Percentiles rank a stretch among this genome's conserved stretches.
Evolutionary conservation across 2,329 filamentous ascomycete species (phyloP).

Genomic region (Metarhizium robertsii): DNA sequence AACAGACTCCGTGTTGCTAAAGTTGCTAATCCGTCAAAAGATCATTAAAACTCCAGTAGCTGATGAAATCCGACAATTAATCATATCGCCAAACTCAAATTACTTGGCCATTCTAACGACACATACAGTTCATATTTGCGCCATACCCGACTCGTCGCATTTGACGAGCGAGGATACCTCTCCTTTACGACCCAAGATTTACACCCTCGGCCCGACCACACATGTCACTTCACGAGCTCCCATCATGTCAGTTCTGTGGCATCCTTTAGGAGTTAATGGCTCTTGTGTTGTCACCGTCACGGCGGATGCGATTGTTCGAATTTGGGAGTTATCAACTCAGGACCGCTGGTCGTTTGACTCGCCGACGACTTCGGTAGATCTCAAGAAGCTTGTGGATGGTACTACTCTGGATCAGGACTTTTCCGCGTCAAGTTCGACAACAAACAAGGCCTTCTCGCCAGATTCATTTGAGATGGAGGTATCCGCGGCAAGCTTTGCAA

Average conservation of each 20-base stretch:
- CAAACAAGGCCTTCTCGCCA: slow-evolving; percentile 75
- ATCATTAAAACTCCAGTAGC: slow-evolving; percentile 68
- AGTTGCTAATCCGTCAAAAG: slow-evolving; percentile 29
- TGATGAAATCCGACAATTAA: slow-evolving; percentile 74
- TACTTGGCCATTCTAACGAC: slow-evolving; percentile 79
- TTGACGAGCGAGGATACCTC: slow-evolving; percentile 59
- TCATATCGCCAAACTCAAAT: slow-evolving; percentile 72
- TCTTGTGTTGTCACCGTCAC: slow-evolving; percentile 83
- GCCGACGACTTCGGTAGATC: slow-evolving; percentile 73
- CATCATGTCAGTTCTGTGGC: slow-evolving; percentile 78
- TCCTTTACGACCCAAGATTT: slow-evolving; percentile 72
- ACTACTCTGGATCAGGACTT: slow-evolving; percentile 77
- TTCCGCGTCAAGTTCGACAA: slow-evolving; percentile 61
- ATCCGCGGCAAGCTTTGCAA: slow-evolving; percentile 73
- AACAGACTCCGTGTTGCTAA: slow-evolving; percentile 2
- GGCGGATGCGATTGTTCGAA: slow-evolving; percentile 72
- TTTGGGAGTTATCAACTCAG: slow-evolving; percentile 82
- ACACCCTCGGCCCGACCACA: slow-evolving; percentile 83
- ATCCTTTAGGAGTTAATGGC: slow-evolving; percentile 77
- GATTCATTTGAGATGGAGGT: slow-evolving; percentile 92
- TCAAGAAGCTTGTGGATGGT: slow-evolving; percentile 82
- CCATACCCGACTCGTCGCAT: slow-evolving; percentile 74
- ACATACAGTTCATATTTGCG: slow-evolving; percentile 78
- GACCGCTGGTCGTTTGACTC: slow-evolving; percentile 83
- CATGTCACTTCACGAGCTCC: slow-evolving; percentile 81